Base-by-base conservation (phyloP, 2,329 filamentous ascomycete genomes). In the Myriangium duriaei region DNA sequence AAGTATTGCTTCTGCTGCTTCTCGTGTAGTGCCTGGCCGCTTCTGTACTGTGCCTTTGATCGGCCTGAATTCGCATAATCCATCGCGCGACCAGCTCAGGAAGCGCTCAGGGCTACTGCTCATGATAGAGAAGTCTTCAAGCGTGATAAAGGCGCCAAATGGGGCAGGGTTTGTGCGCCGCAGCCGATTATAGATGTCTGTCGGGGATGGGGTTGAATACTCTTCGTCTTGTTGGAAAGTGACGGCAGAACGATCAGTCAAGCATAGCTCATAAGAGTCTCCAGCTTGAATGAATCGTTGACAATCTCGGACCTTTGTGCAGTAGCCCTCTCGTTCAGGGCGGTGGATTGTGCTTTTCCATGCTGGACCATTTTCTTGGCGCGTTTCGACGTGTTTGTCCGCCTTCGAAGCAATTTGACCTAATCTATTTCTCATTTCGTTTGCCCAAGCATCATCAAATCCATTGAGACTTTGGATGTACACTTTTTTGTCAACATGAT, bases 41-140 rank as follows among this genome's bases (percentile, higher is more conserved):
- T 93, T 93, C 49, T 78, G 78, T n/a, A 95, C 85, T 0, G 88
- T 96, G 33, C 88, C 88, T 64, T 96, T 96, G 75, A 96, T 96
- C 0, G 88, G 88, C 5, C 87, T 76, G 69, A 95, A 91, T 44
- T 81, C 76, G 54, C 79, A 83, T 30, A 64, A 58, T 1, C 79
- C 78, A 1, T 52, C 47, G 29, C 69, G 63, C 29, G 69, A 65
- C 74, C 75, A 81, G 39, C 73, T 74, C 11, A 96, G 71, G 54
- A 94, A 96, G 2, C 87, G 81, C 60, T 96, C 88, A 0, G 88
- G 88, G 3, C 84, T 93, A 50, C 79, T 82, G 57, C 81, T 82
- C 31, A 93, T 66, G 18, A 96, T 69, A 1, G 83, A 86, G 3
- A 65, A 47, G 17, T 57, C 59, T 13, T 46, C 38, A 11, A 95